Conservation (phyloP, 2,329 filamentous ascomycete species). For the Penicillium sp. region DNA sequence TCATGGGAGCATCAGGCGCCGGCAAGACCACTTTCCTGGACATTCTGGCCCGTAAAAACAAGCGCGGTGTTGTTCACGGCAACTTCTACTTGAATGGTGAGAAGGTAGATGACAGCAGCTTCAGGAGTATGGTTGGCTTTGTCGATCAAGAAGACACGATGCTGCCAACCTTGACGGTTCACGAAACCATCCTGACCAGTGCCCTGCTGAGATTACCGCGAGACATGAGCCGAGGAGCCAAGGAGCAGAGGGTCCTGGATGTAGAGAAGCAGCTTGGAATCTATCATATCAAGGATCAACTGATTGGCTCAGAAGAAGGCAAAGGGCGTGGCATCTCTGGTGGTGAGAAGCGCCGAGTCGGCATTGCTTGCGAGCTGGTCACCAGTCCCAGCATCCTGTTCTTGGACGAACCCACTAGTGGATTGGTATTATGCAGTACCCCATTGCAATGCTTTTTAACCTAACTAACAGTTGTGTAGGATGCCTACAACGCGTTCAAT, state of each 20-base stretch:
- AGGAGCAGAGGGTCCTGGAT: slow-evolving; percentile 85
- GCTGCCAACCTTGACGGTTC: slow-evolving; percentile 90
- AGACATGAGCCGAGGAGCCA: slow-evolving; percentile 81
- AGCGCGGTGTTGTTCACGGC: slow-evolving; percentile 72
- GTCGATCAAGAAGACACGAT: slow-evolving; percentile 98
- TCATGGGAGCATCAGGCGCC: slow-evolving; percentile 96
- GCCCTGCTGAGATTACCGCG: slow-evolving; percentile 85
- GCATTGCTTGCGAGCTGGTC: slow-evolving; percentile 95
- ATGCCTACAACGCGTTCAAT: slow-evolving; percentile 97
- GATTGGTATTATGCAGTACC: slow-evolving; percentile 49
- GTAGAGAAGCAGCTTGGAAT: slow-evolving; percentile 96
- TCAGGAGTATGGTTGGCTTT: slow-evolving; percentile 88
- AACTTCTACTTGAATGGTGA: slow-evolving; percentile 93
- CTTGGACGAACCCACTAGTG: slow-evolving; percentile 93
- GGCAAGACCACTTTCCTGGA: slow-evolving; percentile 97
- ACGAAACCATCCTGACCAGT: slow-evolving; percentile 95
- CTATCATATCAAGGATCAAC: slow-evolving; percentile 84
- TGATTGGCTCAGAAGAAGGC: slow-evolving; percentile 94
- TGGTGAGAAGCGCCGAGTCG: slow-evolving; percentile 91
- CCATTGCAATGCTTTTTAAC: not conserved
- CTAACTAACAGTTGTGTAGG: slow-evolving; percentile 38
- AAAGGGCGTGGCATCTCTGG: slow-evolving; percentile 93
- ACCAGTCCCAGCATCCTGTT: slow-evolving; percentile 97
- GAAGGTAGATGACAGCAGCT: slow-evolving; percentile 76
- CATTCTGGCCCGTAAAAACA: slow-evolving; percentile 94